Conservation (phyloP, 345 rosid genomes). For the Brassica nigra region DNA sequence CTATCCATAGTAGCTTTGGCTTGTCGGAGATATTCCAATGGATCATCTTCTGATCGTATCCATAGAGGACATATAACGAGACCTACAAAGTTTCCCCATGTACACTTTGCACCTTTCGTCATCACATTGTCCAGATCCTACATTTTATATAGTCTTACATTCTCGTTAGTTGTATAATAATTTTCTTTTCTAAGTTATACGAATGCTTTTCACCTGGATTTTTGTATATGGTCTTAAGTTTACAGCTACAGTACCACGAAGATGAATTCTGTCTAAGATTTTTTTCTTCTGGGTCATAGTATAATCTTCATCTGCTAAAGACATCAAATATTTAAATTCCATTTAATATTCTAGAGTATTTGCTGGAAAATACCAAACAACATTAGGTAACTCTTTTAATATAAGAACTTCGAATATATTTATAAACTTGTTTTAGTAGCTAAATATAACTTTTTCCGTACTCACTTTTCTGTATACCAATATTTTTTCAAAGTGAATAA, state of each 20-base stretch:
- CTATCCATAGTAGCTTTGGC: not conserved
- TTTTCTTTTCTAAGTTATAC: not conserved
- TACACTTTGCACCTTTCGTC: not conserved
- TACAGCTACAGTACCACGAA: not conserved
- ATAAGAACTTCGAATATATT: no score
- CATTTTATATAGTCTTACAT: not conserved
- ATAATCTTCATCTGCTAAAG: not conserved
- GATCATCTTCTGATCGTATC: not conserved
- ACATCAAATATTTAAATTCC: not conserved
- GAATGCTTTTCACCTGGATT: not conserved
- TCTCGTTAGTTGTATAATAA: not conserved
- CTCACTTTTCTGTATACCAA: no score
- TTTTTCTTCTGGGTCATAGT: not conserved
- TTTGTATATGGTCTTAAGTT: not conserved
- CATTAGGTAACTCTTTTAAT: no score
- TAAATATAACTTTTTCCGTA: no score
- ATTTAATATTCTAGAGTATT: no score
- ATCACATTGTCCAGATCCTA: not conserved
- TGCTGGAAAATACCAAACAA: no score
- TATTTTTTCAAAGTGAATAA: no score
- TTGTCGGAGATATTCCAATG: not conserved
- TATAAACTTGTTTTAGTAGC: no score
- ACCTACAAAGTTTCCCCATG: not conserved
- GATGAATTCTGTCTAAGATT: not conserved
- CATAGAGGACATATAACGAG: not conserved